A percentile compares a stretch with the other conserved stretches of the same genome.
Conservation (phyloP, 768 basidiomycete species). For the Naganishia onofrii region DNA sequence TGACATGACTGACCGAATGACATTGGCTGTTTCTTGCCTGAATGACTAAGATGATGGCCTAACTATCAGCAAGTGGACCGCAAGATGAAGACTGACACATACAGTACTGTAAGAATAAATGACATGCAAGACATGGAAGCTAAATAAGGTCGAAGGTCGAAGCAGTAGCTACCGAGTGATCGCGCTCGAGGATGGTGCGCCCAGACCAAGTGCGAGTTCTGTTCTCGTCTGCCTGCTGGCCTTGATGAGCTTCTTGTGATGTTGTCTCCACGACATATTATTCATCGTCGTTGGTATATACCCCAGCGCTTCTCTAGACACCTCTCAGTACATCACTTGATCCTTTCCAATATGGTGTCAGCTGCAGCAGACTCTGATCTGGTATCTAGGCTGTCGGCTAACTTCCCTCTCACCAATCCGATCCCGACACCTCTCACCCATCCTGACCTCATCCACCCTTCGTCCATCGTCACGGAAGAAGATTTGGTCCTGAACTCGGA, state of each 20-base stretch:
- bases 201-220: neutral
- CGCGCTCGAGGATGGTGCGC: neutral
- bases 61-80: too few relatives aligned
- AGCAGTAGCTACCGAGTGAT: neutral
- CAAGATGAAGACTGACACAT: too few relatives aligned
- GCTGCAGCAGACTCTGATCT: slow-evolving; percentile 9
- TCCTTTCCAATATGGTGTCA: neutral
- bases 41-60: too few relatives aligned
- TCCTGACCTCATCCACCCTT: slow-evolving; percentile 67
- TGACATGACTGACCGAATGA: slow-evolving; percentile 9
- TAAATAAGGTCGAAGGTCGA: too few relatives aligned
- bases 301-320: neutral
- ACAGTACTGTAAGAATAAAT: too few relatives aligned
- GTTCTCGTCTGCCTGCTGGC: neutral
- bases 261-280: neutral
- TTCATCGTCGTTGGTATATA: neutral
- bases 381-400: slow-evolving; percentile 53
- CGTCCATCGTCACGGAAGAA: slow-evolving; percentile 85
- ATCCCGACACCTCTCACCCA: slow-evolving; percentile 76
- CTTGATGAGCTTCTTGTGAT: too few relatives aligned
- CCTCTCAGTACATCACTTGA: neutral
- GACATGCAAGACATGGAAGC: too few relatives aligned
- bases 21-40: slow-evolving; percentile 3
- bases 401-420: slow-evolving; percentile 82
- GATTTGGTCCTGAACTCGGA: slow-evolving; percentile 86